Conservation (phyloP, 371 early-diverging fungal genomes). For the Gilbertella persicaria region DNA sequence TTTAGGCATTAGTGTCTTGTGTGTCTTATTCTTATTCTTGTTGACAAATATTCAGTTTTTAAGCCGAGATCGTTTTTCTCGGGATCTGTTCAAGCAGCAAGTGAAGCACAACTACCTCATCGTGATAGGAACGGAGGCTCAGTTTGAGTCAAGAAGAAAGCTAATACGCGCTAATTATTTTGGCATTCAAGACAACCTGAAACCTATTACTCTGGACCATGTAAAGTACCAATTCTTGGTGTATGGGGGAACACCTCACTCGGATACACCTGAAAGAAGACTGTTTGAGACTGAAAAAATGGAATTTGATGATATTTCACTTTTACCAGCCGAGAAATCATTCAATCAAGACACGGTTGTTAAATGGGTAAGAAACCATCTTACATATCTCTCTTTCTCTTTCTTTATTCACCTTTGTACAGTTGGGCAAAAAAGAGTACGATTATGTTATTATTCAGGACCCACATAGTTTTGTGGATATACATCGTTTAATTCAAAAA, state of each 20-base stretch:
- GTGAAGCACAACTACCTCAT: slow-evolving; percentile 32
- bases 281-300: slow-evolving; percentile 55
- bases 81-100: too few species aligned
- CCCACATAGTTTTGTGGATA: slow-evolving; percentile 34
- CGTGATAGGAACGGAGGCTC: slow-evolving; percentile 50
- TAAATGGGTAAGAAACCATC: slow-evolving; percentile 32
- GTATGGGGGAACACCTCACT: slow-evolving; percentile 36
- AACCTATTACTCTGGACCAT: slow-evolving; percentile 46
- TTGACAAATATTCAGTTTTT: slow-evolving; percentile 4
- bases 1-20: too few species aligned
- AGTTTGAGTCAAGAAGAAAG: slow-evolving; percentile 34
- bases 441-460: slow-evolving; percentile 47
- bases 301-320: slow-evolving; percentile 52
- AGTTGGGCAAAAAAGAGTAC: too few species aligned
- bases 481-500: slow-evolving; percentile 27
- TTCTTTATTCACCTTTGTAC: too few species aligned
- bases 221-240: slow-evolving; percentile 55
- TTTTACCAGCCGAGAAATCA: slow-evolving; percentile 11
- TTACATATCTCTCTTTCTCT: too few species aligned
- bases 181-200: slow-evolving; percentile 50
- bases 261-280: slow-evolving; percentile 40
- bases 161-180: slow-evolving; percentile 55
- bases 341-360: slow-evolving; percentile 36
- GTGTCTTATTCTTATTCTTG: neutral
- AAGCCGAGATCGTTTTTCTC: too few species aligned